Conservation (phyloP, 345 rosid species). For the Euphorbia peplus region DNA sequence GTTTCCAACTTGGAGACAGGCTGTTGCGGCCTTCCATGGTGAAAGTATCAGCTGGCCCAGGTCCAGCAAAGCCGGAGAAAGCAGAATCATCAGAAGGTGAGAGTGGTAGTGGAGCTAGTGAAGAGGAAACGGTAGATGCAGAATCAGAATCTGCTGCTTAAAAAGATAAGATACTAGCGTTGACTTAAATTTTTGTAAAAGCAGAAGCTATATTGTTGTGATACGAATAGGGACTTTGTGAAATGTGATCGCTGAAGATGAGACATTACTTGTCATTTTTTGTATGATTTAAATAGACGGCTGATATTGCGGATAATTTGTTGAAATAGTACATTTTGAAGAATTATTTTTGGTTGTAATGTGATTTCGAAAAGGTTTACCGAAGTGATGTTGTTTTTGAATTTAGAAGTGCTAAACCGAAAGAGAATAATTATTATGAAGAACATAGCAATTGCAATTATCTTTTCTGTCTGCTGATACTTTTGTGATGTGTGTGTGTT, state of each 20-base stretch:
- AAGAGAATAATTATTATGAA: no score
- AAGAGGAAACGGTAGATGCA: constrained; percentile 22
- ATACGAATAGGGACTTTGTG: constrained; percentile 5
- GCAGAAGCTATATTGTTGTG: constrained; percentile 13
- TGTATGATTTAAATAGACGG: background rate
- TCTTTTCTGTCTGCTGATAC: no score
- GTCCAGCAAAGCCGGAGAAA: constrained; percentile 58
- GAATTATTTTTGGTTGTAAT: no score
- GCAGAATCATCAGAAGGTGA: constrained; percentile 36
- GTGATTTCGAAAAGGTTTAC: no score
- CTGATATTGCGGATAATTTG: background rate
- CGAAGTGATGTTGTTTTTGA: no score
- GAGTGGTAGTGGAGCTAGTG: constrained; percentile 18
- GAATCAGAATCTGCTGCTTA: constrained; percentile 45
- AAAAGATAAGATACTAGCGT: constrained; percentile 11
- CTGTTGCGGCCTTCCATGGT: constrained; percentile 95
- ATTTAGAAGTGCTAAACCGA: no score
- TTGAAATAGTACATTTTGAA: no score
- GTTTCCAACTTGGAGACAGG: constrained; percentile 79
- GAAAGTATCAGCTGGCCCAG: constrained; percentile 97
- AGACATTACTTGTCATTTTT: background rate
- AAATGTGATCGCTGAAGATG: constrained; percentile 9
- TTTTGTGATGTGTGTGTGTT: no score
- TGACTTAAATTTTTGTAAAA: constrained; percentile 41
- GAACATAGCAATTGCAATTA: no score